Percentiles rank a stretch among this genome's conserved stretches.
These are phyloP conservation scores for Nicotiana knightiana DNA, from an alignment of 257 asterid genomes.

Conservation along the genomic window DNA sequence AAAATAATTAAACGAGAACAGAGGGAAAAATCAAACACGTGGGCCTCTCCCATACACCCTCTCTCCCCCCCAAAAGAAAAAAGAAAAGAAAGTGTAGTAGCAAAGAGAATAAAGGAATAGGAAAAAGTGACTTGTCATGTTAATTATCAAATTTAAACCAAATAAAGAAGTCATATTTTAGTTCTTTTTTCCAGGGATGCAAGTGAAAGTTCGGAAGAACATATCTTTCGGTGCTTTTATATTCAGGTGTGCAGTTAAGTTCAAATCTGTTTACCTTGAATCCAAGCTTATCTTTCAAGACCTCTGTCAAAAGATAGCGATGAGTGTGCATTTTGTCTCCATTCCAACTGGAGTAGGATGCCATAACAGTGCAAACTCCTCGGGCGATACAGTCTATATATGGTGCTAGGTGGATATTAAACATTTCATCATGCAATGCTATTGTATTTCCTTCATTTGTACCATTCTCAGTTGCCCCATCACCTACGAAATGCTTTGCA, in stretches of 20 bases:
- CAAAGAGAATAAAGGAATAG: not conserved
- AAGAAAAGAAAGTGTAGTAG: not conserved
- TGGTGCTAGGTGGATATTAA: constrained; percentile 74
- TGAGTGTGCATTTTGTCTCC: constrained; percentile 55
- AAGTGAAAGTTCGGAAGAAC: not conserved
- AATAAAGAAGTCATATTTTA: not conserved
- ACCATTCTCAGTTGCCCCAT: constrained; percentile 78
- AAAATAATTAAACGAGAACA: not conserved
- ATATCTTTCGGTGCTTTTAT: not conserved
- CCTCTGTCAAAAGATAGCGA: constrained; percentile 58
- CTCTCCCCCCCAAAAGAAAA: not conserved
- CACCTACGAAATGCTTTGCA: constrained; percentile 94
- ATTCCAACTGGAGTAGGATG: constrained; percentile 81
- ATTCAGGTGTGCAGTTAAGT: not conserved
- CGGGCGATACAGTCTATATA: constrained; percentile 66
- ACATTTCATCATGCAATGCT: constrained; percentile 56
- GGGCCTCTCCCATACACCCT: not conserved
- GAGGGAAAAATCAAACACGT: not conserved
- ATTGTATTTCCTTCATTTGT: constrained; percentile 71
- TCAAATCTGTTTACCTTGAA: constrained; percentile 49
- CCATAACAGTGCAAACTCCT: constrained; percentile 90
- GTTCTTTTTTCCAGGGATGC: not conserved
- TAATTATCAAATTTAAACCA: not conserved
- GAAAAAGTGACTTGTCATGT: not conserved
- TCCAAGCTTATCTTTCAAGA: constrained; percentile 78